Percentiles rank a stretch among this genome's conserved stretches.
phyloP scores from a whole-genome alignment of 371 early-diverging fungal species.

The Batrachochytrium dendrobatidis region DNA sequence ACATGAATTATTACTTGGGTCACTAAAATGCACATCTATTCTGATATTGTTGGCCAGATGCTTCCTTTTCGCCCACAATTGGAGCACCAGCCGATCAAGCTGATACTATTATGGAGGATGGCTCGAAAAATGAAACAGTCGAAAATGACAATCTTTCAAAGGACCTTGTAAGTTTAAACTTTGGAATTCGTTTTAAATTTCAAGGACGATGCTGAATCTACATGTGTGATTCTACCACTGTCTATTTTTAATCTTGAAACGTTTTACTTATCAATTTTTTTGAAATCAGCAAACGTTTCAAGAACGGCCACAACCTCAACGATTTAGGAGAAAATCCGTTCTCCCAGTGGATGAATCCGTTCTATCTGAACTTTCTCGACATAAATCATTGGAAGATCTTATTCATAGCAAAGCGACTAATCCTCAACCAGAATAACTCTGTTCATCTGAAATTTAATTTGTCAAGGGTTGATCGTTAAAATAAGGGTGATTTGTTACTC shows the following conservation, averaged over 20 bases:
- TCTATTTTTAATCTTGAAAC: conserved; percentile 3
- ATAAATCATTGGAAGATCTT: conserved; percentile 63
- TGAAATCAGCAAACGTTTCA: conserved; percentile 55
- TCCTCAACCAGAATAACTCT: background rate
- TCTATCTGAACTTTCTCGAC: conserved; percentile 70
- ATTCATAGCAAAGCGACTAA: conserved; percentile 2
- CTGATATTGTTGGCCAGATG: background rate
- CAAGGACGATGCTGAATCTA: conserved; percentile 5
- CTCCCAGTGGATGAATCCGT: conserved; percentile 84
- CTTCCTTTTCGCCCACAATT: background rate
- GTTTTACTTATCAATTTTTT: background rate
- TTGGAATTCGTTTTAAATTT: conserved; percentile 18
- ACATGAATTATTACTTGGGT: background rate
- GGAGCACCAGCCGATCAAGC: conserved; percentile 8
- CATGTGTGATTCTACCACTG: background rate
- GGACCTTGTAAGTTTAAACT: conserved; percentile 39
- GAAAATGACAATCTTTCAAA: conserved; percentile 39
- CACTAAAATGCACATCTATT: background rate
- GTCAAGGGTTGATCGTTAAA: too few species aligned
- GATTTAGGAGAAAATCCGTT: conserved; percentile 85
- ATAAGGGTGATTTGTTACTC: too few species aligned
- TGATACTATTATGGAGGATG: conserved; percentile 17
- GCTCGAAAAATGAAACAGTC: conserved; percentile 15
- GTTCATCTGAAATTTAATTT: too few species aligned
- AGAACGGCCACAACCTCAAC: conserved; percentile 53